A percentile compares a stretch with the other conserved stretches of the same genome.
Conservation (phyloP, 345 rosid species). For the Pistacia atlantica region DNA sequence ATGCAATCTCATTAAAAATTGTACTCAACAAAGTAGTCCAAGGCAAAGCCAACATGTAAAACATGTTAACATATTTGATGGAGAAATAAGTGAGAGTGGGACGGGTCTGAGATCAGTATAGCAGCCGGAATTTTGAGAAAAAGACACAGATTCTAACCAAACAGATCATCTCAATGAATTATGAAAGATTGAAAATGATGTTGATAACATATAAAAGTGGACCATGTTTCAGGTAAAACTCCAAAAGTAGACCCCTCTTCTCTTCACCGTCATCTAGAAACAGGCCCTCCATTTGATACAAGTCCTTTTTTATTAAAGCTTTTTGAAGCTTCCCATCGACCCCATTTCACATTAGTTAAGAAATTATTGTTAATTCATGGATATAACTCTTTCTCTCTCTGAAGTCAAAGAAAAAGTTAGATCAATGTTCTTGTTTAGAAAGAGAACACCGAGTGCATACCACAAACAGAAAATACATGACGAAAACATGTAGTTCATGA, state of each 20-base stretch:
- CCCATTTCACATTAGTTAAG: not conserved
- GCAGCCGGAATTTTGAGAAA: not conserved
- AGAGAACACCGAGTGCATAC: not conserved
- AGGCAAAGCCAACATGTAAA: not conserved
- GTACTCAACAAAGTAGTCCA: not conserved
- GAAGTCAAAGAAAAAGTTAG: not conserved
- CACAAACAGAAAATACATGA: not conserved
- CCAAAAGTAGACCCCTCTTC: not conserved
- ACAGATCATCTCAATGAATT: not conserved
- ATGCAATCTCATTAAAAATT: no score
- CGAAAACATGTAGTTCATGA: constrained; percentile 5
- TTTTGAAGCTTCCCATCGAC: not conserved
- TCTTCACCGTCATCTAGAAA: not conserved
- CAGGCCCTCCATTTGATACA: no score
- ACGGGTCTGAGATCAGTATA: not conserved
- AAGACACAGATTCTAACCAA: not conserved
- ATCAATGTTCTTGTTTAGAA: not conserved
- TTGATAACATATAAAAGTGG: not conserved
- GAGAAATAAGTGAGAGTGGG: not conserved
- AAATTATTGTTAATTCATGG: not conserved
- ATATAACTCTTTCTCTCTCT: not conserved
- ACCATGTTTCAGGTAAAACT: not conserved
- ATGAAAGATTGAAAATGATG: not conserved
- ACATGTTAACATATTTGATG: not conserved
- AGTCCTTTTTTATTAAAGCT: no score